Base-by-base conservation (phyloP, 2,329 filamentous ascomycete genomes). In the Blastomyces parvus region DNA sequence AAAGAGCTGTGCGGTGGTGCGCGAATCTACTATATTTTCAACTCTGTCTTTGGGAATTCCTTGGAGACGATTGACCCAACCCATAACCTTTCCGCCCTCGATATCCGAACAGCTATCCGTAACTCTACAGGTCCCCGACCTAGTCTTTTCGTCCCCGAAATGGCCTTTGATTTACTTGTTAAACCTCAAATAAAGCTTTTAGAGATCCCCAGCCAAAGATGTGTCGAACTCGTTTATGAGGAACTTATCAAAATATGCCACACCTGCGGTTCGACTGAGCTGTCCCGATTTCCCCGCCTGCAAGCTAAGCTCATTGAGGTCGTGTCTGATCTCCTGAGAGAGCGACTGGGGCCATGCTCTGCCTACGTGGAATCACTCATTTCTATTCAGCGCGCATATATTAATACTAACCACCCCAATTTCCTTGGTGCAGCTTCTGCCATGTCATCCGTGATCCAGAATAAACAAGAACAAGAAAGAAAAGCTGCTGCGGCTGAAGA, bases 171-270 rank as follows among this genome's bases (percentile, higher is more conserved):
- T 74, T 84, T 99, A 27, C 84, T 99, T 55, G 94, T 99, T 56
- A 99, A 99, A 78, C 94, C 94, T 36, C 94, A 99, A 76, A 99
- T 99, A 77, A 97, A 97, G 79, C 83, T 99, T 61, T 82, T 99
- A 36, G 94, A 99, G 74, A 86, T 94, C 33, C 94, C 94, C 11
- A 95, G 91, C 73, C 94, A 99, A 74, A 87, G 94, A 70, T 99
- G 94, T 72, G 94, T 99, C 60, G 94, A 99, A 77, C 84, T 99
- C 62, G 94, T 99, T 2, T 99, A 99, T 75, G 94, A 99, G 75
- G 94, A 99, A 76, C 83, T 99, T 55, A 99, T 99, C 80, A 99
- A 99, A 79, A 97, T 99, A 69, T 97, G 94, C 78, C 94, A 99
- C 75, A 99, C 94, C 0, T 99, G 94, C 77, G 94, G 94, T 66